Conservation (phyloP, 2,329 filamentous ascomycete species). For the Penicillium sp. region DNA sequence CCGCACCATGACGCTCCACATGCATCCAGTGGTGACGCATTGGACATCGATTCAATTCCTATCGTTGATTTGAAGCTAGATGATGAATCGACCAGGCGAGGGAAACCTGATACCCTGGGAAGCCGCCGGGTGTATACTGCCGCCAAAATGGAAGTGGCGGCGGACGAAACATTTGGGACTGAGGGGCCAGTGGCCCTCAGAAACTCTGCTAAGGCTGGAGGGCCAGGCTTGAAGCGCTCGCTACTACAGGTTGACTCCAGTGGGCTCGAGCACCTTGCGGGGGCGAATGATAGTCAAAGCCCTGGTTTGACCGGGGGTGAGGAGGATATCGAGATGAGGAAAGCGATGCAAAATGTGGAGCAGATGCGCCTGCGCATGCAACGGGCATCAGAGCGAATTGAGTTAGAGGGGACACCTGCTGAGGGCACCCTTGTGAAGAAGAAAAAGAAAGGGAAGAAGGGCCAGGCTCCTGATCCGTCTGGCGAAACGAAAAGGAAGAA, state of each 20-base stretch:
- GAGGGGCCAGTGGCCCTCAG: constrained; percentile 45
- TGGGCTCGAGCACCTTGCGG: constrained; percentile 70
- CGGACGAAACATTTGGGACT: constrained; percentile 69
- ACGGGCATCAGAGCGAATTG: constrained; percentile 48
- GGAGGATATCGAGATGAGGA: constrained; percentile 85
- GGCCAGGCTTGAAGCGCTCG: constrained; percentile 56
- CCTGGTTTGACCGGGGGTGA: constrained; percentile 51
- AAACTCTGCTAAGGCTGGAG: constrained; percentile 33
- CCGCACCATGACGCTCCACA: constrained; percentile 73
- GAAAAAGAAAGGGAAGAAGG: constrained; percentile 43
- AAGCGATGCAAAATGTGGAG: constrained; percentile 87
- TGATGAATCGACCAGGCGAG: constrained; percentile 37
- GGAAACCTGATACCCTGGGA: constrained; percentile 25
- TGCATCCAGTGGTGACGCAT: constrained; percentile 70
- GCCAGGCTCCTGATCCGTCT: neutral
- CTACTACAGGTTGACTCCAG: constrained; percentile 87
- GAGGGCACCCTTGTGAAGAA: constrained; percentile 59
- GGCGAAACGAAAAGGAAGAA: constrained; percentile 19
- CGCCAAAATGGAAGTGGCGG: constrained; percentile 65
- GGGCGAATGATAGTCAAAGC: constrained; percentile 45
- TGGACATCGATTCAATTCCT: constrained; percentile 93
- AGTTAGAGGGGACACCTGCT: constrained; percentile 49
- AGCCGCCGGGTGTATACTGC: constrained; percentile 47
- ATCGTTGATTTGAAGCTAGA: constrained; percentile 89
- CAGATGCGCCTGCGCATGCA: constrained; percentile 81